Evolutionary conservation across 176 grass and related monocot genomes (phyloP).

Genomic region (Chloris gayana): DNA sequence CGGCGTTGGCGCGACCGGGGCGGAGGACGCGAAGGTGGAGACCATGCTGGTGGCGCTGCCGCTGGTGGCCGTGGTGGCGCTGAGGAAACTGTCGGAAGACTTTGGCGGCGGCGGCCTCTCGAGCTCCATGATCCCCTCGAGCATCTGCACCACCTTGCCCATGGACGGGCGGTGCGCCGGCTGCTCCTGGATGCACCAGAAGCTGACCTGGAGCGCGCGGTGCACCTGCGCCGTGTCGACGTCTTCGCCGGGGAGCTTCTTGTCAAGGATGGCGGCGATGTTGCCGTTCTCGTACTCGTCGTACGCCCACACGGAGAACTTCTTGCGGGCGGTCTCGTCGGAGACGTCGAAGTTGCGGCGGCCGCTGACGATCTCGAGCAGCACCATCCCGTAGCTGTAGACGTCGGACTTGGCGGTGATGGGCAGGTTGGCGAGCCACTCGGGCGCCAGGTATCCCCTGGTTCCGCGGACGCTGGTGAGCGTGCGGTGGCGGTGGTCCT

Average conservation of each 20-base stretch:
- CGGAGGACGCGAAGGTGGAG: slow-evolving; percentile 38
- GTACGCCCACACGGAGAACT: slow-evolving; percentile 88
- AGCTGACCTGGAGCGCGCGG: slow-evolving; percentile 70
- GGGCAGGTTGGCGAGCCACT: slow-evolving; percentile 95
- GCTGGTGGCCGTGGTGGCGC: slow-evolving; percentile 45
- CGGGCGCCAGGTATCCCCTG: slow-evolving; percentile 82
- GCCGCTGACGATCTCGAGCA: slow-evolving; percentile 86
- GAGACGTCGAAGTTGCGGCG: slow-evolving; percentile 84
- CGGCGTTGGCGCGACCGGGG: not conserved
- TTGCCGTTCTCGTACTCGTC: slow-evolving; percentile 87
- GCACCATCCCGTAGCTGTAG: slow-evolving; percentile 97
- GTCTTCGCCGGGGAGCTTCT: slow-evolving; percentile 48
- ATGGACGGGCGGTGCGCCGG: slow-evolving; percentile 83
- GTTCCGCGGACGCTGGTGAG: slow-evolving; percentile 88
- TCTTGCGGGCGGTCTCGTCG: slow-evolving; percentile 74
- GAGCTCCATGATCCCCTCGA: slow-evolving; percentile 86
- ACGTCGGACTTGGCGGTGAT: slow-evolving; percentile 95
- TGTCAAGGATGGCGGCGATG: slow-evolving; percentile 45
- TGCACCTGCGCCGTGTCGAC: slow-evolving; percentile 75
- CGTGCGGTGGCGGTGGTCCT: slow-evolving; percentile 88
- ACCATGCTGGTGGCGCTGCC: slow-evolving; percentile 41
- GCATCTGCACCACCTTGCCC: slow-evolving; percentile 99
- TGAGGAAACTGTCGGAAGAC: slow-evolving; percentile 49
- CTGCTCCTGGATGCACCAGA: slow-evolving; percentile 99
- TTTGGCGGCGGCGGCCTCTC: slow-evolving; percentile 84